A percentile compares a stretch with the other conserved stretches of the same genome.
phyloP scores from a whole-genome alignment of 331 rosid species.

The Rosa hybrid region DNA sequence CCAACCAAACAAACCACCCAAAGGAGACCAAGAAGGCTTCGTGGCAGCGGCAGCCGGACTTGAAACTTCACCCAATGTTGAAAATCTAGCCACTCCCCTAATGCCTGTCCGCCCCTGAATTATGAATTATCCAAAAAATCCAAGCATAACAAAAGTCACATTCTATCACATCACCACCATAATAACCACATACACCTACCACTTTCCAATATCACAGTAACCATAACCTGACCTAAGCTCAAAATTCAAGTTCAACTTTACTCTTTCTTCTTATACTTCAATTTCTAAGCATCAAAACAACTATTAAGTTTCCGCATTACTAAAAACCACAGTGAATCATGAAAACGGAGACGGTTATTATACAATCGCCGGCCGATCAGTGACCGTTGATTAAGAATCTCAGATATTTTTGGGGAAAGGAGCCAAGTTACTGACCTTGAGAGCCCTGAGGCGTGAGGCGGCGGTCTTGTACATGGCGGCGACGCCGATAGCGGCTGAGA shows the following conservation, averaged over 20 bases:
- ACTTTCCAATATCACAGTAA: neutral
- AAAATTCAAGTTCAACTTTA: neutral
- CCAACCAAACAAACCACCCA: conserved; percentile 84
- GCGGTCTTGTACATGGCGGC: conserved; percentile 67
- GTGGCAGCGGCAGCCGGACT: conserved; percentile 40
- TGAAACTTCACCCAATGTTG: conserved; percentile 70
- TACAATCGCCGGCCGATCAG: neutral
- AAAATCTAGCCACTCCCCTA: conserved; percentile 54
- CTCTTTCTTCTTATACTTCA: neutral
- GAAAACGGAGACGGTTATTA: neutral
- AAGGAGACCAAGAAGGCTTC: conserved; percentile 45
- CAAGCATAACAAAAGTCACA: conserved; percentile 19
- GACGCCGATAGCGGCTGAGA: neutral
- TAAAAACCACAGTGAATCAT: conserved; percentile 18
- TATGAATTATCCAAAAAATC: conserved; percentile 22
- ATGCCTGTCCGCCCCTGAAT: conserved; percentile 54
- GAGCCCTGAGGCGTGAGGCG: conserved; percentile 61
- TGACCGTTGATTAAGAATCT: neutral
- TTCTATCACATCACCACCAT: neutral
- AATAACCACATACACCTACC: neutral
- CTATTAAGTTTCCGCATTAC: neutral
- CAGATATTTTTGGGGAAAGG: neutral
- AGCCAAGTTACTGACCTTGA: conserved; percentile 52
- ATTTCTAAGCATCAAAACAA: neutral
- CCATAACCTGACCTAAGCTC: neutral